These are phyloP conservation scores for Scutellaria galericulata DNA, from an alignment of 257 asterid species.

Conservation along the genomic window DNA sequence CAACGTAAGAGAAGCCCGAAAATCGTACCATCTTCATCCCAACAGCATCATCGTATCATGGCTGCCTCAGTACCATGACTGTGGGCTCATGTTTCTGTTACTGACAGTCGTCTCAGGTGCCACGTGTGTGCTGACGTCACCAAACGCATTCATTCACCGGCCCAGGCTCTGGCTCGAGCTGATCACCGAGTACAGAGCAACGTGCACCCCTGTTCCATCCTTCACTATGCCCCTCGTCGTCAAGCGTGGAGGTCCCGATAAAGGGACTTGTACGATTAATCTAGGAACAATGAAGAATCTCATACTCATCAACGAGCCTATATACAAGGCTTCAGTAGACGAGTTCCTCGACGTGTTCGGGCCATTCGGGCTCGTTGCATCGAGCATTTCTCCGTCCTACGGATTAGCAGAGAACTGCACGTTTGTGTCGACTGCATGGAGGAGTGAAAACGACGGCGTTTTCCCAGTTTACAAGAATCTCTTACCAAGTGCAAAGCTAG, in stretches of 20 bases:
- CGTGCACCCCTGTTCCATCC: conserved; percentile 84
- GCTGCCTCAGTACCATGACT: conserved; percentile 88
- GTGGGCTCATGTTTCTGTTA: conserved; percentile 78
- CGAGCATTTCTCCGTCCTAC: conserved; percentile 72
- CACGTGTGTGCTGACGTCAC: conserved; percentile 70
- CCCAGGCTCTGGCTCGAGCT: conserved; percentile 82
- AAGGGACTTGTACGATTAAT: conserved; percentile 38
- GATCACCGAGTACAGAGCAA: conserved; percentile 54
- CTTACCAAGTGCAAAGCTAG: conserved; percentile 74
- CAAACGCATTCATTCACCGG: conserved; percentile 60
- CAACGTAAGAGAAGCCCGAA: conserved; percentile 71
- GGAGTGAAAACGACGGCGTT: conserved; percentile 35
- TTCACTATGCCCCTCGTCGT: conserved; percentile 75
- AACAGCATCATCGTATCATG: conserved; percentile 72
- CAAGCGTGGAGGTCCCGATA: conserved; percentile 48
- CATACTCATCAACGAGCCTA: conserved; percentile 77
- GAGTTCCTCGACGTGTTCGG: conserved; percentile 51
- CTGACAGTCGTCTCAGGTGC: conserved; percentile 71
- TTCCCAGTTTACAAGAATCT: conserved; percentile 56
- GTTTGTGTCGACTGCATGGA: conserved; percentile 82
- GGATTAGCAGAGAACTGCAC: conserved; percentile 86
- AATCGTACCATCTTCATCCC: conserved; percentile 70
- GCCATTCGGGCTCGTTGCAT: conserved; percentile 54
- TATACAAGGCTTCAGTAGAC: conserved; percentile 46
- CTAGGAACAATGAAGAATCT: conserved; percentile 59